Evolutionary conservation across 768 basidiomycete genomes (phyloP).

Genomic region (Lactifluus volemus): DNA sequence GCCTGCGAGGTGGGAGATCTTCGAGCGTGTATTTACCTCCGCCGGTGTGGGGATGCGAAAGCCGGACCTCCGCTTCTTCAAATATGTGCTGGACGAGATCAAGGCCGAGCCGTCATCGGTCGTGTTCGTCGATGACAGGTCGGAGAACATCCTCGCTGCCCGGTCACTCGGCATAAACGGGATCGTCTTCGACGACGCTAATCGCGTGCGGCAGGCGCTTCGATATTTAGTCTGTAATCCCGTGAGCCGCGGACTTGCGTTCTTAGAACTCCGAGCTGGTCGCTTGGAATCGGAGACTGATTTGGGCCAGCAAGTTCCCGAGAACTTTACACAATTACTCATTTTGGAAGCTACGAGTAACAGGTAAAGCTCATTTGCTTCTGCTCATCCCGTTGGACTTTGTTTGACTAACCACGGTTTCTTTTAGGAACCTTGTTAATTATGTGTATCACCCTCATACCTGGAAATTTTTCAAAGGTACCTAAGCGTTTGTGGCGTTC

Average conservation of each 20-base stretch:
- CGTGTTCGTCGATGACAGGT: constrained; percentile 53
- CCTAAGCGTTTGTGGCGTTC: constrained; percentile 29
- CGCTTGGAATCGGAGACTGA: constrained; percentile 38
- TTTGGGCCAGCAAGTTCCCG: constrained; percentile 32
- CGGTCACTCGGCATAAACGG: constrained; percentile 49
- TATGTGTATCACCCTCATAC: constrained; percentile 30
- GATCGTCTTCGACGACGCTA: constrained; percentile 39
- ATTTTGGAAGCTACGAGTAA: constrained; percentile 45
- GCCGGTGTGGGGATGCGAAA: constrained; percentile 45
- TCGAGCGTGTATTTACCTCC: constrained; percentile 45
- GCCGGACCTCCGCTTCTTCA: constrained; percentile 46
- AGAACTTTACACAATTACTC: constrained; percentile 53
- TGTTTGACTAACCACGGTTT: not conserved
- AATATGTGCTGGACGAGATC: constrained; percentile 37
- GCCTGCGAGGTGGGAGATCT: constrained; percentile 40
- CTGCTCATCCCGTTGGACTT: not conserved
- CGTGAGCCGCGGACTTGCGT: constrained; percentile 33
- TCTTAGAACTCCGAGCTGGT: constrained; percentile 33
- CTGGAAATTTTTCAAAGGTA: constrained; percentile 51
- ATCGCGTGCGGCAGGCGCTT: constrained; percentile 36
- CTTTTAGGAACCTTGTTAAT: constrained; percentile 35
- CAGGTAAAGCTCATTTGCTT: constrained; percentile 31
- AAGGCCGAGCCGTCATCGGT: constrained; percentile 37
- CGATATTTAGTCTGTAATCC: constrained; percentile 43
- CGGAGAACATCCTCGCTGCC: constrained; percentile 50